These are phyloP conservation scores for Chlamydomonas schloesseri DNA, from an alignment of 139 green algal species.

Conservation along the genomic window DNA sequence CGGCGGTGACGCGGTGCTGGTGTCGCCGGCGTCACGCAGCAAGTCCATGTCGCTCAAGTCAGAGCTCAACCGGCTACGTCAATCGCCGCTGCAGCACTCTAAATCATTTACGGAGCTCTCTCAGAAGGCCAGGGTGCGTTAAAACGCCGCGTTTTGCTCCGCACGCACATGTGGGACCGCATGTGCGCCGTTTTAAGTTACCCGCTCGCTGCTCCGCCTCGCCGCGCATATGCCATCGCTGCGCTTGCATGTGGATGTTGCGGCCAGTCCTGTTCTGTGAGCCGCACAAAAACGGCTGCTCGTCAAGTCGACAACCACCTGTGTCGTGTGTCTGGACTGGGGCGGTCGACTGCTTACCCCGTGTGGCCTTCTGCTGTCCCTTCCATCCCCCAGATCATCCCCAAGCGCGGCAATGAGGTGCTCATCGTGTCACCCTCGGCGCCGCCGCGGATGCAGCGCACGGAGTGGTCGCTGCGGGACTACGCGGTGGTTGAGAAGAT, in stretches of 20 bases:
- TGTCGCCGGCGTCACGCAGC: not conserved
- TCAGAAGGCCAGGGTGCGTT: constrained; percentile 23
- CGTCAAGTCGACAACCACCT: no score
- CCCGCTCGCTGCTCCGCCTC: no score
- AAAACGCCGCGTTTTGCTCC: no score
- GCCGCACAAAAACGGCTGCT: no score
- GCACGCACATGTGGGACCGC: no score
- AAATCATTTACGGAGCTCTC: constrained; percentile 38
- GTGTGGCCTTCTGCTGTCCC: not conserved
- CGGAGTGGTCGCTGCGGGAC: constrained; percentile 52
- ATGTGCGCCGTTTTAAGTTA: no score
- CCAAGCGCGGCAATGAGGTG: constrained; percentile 43
- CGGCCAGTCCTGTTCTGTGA: no score
- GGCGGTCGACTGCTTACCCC: no score
- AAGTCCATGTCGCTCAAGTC: constrained; percentile 25
- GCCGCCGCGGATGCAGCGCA: constrained; percentile 50
- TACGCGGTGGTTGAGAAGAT: constrained; percentile 64
- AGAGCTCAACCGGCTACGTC: constrained; percentile 12
- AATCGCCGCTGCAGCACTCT: constrained; percentile 17
- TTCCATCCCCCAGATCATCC: not conserved
- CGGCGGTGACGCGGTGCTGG: not conserved
- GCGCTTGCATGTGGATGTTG: no score
- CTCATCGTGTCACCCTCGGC: constrained; percentile 24
- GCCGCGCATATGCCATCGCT: no score
- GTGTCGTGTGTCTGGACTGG: no score